phyloP scores from a whole-genome alignment of 129 eudicot species.

The Cynara cardunculus region DNA sequence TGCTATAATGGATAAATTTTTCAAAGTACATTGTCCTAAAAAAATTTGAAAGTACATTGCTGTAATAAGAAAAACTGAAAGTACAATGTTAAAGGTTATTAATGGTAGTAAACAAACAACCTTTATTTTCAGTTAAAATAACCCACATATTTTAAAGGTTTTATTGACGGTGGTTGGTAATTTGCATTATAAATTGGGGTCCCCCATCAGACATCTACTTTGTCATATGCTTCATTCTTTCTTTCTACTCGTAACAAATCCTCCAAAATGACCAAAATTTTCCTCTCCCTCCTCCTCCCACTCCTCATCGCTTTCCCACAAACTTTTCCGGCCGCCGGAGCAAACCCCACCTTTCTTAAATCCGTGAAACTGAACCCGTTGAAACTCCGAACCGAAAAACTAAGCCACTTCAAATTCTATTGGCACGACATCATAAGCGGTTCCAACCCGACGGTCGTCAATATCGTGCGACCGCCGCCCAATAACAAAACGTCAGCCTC shows the following conservation, averaged over 20 bases:
- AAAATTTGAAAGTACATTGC: too few species aligned
- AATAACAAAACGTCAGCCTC: constrained; percentile 17
- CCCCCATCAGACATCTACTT: constrained; percentile 1
- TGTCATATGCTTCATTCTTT: background rate
- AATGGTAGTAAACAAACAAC: too few species aligned
- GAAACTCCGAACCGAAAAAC: constrained; percentile 36
- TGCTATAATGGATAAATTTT: too few species aligned
- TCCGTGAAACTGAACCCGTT: constrained; percentile 13
- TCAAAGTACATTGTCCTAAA: too few species aligned
- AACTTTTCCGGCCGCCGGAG: constrained; percentile 4
- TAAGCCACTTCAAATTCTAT: constrained; percentile 48
- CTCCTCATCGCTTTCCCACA: constrained; percentile 21
- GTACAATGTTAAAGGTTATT: too few species aligned
- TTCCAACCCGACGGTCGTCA: constrained; percentile 33
- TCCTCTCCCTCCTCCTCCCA: constrained; percentile 13
- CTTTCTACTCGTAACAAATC: background rate
- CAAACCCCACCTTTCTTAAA: constrained; percentile 15
- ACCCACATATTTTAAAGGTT: too few species aligned
- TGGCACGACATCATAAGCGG: constrained; percentile 62
- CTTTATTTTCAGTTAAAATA: too few species aligned
- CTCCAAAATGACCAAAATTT: constrained; percentile 19
- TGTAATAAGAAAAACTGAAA: too few species aligned
- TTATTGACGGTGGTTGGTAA: background rate
- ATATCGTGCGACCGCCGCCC: constrained; percentile 28
- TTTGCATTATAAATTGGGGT: constrained; percentile 19